Percentiles rank a stretch among this genome's conserved stretches.
phyloP scores from a whole-genome alignment of 176 grass and related monocot genomes.

The Musa itinerans region DNA sequence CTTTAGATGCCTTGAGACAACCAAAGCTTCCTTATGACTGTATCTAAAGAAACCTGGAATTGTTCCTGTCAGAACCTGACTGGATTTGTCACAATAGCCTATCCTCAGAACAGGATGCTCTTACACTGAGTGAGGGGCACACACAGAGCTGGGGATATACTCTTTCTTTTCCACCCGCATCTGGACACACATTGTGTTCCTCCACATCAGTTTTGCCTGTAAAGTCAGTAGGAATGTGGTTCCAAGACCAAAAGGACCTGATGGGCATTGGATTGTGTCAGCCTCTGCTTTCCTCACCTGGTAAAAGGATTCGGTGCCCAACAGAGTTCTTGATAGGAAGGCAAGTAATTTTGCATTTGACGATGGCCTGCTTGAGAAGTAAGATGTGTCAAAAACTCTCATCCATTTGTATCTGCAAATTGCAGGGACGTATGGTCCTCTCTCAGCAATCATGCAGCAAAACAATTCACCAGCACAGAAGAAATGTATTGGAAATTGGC shows the following conservation, averaged over 20 bases:
- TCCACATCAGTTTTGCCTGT: background rate
- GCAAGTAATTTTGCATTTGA: too few relatives aligned
- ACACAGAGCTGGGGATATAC: too few relatives aligned
- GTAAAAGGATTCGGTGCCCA: background rate
- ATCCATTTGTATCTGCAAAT: too few relatives aligned
- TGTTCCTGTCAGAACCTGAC: background rate
- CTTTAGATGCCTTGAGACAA: background rate
- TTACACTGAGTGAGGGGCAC: background rate
- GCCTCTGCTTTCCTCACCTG: background rate
- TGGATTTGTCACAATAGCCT: background rate
- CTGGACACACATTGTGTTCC: background rate
- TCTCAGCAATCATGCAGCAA: background rate
- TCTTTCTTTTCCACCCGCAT: background rate
- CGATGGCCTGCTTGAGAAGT: too few relatives aligned
- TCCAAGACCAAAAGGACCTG: background rate
- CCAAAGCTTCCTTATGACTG: background rate
- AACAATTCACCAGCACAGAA: background rate
- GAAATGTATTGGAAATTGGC: background rate
- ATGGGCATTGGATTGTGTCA: background rate
- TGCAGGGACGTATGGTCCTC: background rate
- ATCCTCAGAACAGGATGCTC: background rate
- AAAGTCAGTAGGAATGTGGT: background rate
- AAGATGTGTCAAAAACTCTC: too few relatives aligned
- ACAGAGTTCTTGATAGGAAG: too few relatives aligned
- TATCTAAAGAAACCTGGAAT: background rate